Percentiles rank a stretch among this genome's conserved stretches.
These are phyloP conservation scores for Nitzschia sp. DNA, from an alignment of 108 stramenopile species.

Conservation along the genomic window DNA sequence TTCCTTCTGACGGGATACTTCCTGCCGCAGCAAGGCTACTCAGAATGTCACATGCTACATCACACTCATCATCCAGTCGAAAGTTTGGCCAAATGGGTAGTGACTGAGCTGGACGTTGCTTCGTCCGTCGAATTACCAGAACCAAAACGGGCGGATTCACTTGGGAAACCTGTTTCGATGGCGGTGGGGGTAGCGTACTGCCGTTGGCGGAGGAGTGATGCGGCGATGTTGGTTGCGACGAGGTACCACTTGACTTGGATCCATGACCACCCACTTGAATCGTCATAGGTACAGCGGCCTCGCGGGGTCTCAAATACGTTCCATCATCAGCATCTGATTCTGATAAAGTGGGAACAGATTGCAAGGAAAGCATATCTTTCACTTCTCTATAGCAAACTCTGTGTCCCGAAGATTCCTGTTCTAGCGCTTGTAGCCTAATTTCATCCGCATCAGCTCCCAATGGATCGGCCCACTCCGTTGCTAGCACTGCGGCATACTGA, in stretches of 20 bases:
- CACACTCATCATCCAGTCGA: constrained; percentile 89
- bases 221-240: neutral
- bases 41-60: constrained; percentile 54
- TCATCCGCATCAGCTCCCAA: constrained; percentile 18
- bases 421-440: constrained; percentile 51
- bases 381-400: constrained; percentile 71
- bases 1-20: neutral
- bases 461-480: constrained; percentile 30
- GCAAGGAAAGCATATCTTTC: constrained; percentile 23
- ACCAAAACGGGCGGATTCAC: constrained; percentile 32
- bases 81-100: constrained; percentile 47
- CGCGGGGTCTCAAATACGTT: neutral
- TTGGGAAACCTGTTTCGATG: neutral
- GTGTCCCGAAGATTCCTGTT: constrained; percentile 67
- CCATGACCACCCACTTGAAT: constrained; percentile 14
- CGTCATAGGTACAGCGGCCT: constrained; percentile 8
- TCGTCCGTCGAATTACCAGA: constrained; percentile 73
- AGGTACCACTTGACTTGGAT: neutral
- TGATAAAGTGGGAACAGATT: neutral
- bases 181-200: neutral
- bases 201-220: neutral
- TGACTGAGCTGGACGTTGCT: constrained; percentile 43
- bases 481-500: constrained; percentile 75
- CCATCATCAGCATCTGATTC: neutral
- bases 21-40: constrained; percentile 8